A percentile compares a stretch with the other conserved stretches of the same genome.
Evolutionary conservation across 257 asterid genomes (phyloP).

Genomic region (Marsdenia floribunda): DNA sequence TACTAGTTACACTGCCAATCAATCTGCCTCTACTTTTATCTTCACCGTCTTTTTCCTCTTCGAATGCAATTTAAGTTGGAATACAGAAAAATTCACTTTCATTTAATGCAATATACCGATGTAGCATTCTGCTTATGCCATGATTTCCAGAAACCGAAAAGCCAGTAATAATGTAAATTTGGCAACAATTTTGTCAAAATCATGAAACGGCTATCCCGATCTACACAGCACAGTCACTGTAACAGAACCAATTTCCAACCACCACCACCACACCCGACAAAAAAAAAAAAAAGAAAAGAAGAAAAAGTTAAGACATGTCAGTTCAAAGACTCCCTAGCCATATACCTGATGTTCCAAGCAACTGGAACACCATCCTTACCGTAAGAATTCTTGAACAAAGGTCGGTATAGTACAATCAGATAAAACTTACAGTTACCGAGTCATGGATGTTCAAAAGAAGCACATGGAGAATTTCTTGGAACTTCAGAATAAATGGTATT

Average conservation of each 20-base stretch:
- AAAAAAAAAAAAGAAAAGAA: no score
- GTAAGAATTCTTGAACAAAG: not conserved
- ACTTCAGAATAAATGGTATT: not conserved
- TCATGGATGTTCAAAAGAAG: not conserved
- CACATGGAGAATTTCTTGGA: not conserved
- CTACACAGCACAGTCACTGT: no score
- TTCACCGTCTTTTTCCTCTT: no score
- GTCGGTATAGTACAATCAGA: not conserved
- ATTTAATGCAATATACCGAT: not conserved
- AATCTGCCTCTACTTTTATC: not conserved
- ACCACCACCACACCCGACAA: no score
- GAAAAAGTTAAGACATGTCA: not conserved
- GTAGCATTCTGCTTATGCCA: not conserved
- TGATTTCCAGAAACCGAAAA: not conserved
- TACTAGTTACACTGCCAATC: not conserved
- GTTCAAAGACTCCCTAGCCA: no score
- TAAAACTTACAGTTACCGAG: not conserved
- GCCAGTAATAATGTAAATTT: not conserved
- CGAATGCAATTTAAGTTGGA: not conserved
- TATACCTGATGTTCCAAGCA: no score
- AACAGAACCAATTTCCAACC: no score
- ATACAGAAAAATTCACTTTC: not conserved
- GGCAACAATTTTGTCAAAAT: not conserved
- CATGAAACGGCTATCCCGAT: not conserved
- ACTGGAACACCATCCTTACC: not conserved